Conservation (phyloP, 805 yeast species). For the Sugiyamaella qingdaonensis region DNA sequence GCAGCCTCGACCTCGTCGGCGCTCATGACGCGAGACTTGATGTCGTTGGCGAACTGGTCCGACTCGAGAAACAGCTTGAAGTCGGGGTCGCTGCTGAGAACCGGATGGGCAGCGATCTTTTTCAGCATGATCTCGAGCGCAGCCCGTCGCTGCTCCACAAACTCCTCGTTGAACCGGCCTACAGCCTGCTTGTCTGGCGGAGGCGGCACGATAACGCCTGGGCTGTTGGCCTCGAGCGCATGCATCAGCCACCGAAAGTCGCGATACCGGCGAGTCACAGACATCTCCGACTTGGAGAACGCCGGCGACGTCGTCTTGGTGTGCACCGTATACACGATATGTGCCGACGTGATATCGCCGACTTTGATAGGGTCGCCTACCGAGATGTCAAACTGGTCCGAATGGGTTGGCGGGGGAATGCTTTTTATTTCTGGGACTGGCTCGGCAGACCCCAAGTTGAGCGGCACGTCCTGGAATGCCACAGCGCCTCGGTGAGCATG, state of each 20-base stretch:
- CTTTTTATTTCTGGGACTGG: not conserved
- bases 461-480: slow-evolving; percentile 15
- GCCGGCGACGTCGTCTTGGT: slow-evolving; percentile 49
- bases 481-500: not conserved
- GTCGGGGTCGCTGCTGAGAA: slow-evolving; percentile 66
- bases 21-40: slow-evolving; percentile 47
- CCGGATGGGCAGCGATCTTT: slow-evolving; percentile 56
- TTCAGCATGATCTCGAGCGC: slow-evolving; percentile 82
- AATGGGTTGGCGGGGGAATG: slow-evolving; percentile 4
- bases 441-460: not conserved
- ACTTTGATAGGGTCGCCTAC: slow-evolving; percentile 91
- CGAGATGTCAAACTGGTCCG: slow-evolving; percentile 47
- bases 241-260: slow-evolving; percentile 95
- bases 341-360: slow-evolving; percentile 84
- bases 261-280: slow-evolving; percentile 78
- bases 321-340: slow-evolving; percentile 78
- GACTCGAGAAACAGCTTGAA: slow-evolving; percentile 74
- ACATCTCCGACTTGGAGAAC: slow-evolving; percentile 39
- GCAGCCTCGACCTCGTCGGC: slow-evolving; percentile 24
- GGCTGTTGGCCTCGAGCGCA: slow-evolving; percentile 79
- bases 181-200: slow-evolving; percentile 93
- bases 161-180: slow-evolving; percentile 86
- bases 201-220: slow-evolving; percentile 89
- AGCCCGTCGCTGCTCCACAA: slow-evolving; percentile 78
- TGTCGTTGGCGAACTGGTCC: slow-evolving; percentile 60